Base-by-base conservation (phyloP, 805 yeast species). In the Ogataea zsoltii region DNA sequence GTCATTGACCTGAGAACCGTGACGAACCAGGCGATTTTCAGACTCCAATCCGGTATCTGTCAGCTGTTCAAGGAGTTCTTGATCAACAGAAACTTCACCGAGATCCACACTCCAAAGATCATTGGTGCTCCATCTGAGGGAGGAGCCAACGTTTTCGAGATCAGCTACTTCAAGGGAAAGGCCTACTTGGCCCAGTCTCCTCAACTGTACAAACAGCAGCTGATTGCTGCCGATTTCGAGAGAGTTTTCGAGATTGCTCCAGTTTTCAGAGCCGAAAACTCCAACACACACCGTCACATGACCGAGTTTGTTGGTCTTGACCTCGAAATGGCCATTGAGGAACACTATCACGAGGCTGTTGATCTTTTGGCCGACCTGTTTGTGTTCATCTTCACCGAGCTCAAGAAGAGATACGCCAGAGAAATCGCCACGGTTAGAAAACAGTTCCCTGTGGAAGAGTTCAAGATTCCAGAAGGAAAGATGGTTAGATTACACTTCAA, bases 201-300 rank as follows among this genome's bases (percentile, higher is more conserved):
- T 40, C 99, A 94, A 76, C 79, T 94, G 57, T 88, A 94, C 77
- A 94, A 94, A 76, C 98, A 94, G 75, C 96, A 92, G 78, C 81
- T 92, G 68, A 94, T 94, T 71, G 96, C 97, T 38, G 95, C 96
- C 49, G 99, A 94, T 74, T 94, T 92, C 61, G 99, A 94, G 75
- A 82, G 81, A 61, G 99, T 94, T 39, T 94, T 82, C 66, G 99
- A 94, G 74, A 79, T 94, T 62, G 98, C 94, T 2, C 98, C 99
- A 30, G 98, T 94, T 35, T 94, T 94, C 80, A 83, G 99, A 72
- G 99, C 99, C 46, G 99, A 94, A 71, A 92, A 94, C 77, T 92
- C 98, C 51, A 91, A 94, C 76, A 92, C 99, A 16, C 98, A 94
- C 70, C 91, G 99, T 74, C 99, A 94, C 71, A 85, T 94, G 96